Evolutionary conservation across 306 rosid species (phyloP).

Genomic region (Gynostemma pentaphyllum): DNA sequence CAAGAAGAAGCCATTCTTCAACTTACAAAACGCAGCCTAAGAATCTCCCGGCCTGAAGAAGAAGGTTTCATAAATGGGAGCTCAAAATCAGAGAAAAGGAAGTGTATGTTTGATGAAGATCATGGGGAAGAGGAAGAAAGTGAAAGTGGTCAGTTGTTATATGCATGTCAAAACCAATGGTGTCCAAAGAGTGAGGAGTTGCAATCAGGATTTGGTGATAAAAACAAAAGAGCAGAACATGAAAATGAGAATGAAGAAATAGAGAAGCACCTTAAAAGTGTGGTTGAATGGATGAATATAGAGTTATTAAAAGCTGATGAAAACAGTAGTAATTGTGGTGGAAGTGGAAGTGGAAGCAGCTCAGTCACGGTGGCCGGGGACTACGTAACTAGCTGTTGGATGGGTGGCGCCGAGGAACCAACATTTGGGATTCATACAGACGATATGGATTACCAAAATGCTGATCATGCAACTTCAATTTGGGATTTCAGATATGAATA

Average conservation of each 20-base stretch:
- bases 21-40: conserved; percentile 18
- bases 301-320: conserved; percentile 22
- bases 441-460: conserved; percentile 13
- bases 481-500: conserved; percentile 40
- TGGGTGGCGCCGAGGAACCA: too few species aligned
- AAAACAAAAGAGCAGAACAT: not conserved
- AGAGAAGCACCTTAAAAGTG: conserved; percentile 7
- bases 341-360: too few species aligned
- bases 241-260: not conserved
- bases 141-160: too few species aligned
- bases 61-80: not conserved
- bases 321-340: too few species aligned
- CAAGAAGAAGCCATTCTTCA: conserved; percentile 34
- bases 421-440: conserved; percentile 13
- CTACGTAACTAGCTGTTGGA: conserved; percentile 11
- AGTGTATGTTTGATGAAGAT: not conserved
- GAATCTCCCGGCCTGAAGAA: conserved; percentile 14
- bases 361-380: too few species aligned
- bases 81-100: not conserved
- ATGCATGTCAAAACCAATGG: too few species aligned
- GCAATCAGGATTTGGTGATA: too few species aligned
- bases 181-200: too few species aligned
- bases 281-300: conserved; percentile 36
- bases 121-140: too few species aligned
- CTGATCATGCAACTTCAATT: conserved; percentile 24